phyloP scores from a whole-genome alignment of 1,284 basidiomycete genomes.

The Malassezia yamatoensis region DNA sequence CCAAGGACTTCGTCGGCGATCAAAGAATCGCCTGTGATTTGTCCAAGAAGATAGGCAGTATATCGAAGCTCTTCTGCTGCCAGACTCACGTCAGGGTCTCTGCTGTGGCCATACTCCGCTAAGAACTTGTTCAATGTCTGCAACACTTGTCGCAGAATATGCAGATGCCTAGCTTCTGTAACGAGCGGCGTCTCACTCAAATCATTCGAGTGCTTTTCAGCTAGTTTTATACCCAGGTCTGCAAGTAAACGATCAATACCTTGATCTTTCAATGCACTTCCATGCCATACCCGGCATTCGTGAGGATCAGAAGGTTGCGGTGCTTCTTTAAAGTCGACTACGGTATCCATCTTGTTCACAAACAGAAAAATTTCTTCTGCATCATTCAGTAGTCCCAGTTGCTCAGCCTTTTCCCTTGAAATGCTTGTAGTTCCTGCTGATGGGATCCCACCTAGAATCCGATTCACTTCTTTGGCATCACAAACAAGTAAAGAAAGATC shows the following conservation, averaged over 20 bases:
- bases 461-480: constrained; percentile 56
- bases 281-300: constrained; percentile 51
- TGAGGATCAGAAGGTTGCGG: neutral
- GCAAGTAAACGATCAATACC: constrained; percentile 58
- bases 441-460: constrained; percentile 25
- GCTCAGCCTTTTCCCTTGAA: neutral
- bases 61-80: constrained; percentile 76
- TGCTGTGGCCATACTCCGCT: neutral
- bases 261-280: constrained; percentile 58
- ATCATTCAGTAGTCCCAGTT: neutral
- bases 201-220: constrained; percentile 52
- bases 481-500: constrained; percentile 69
- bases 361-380: constrained; percentile 52
- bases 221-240: constrained; percentile 55
- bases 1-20: constrained; percentile 69
- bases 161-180: constrained; percentile 66
- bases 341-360: constrained; percentile 64
- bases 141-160: constrained; percentile 61
- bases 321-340: constrained; percentile 19
- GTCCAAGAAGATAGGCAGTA: constrained; percentile 68
- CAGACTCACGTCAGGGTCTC: constrained; percentile 60
- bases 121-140: constrained; percentile 58
- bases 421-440: neutral
- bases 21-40: constrained; percentile 61
- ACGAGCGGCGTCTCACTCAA: constrained; percentile 57